These are phyloP conservation scores for Alternaria sp. DNA, from an alignment of 2,329 filamentous ascomycete genomes.

Conservation along the genomic window DNA sequence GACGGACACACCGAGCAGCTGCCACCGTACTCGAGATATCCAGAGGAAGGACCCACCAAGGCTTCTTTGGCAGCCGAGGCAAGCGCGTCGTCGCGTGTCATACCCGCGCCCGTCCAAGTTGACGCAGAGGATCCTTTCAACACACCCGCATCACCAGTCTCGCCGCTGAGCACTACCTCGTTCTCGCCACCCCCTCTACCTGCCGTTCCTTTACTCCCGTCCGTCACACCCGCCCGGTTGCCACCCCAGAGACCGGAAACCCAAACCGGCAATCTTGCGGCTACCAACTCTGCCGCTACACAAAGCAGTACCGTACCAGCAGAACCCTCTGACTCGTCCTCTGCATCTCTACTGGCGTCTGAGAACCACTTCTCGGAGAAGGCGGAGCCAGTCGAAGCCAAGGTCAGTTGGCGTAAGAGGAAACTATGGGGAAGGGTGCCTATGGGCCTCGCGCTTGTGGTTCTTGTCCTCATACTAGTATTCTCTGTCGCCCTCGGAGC, in stretches of 20 bases:
- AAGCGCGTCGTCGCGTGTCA: conserved; percentile 40
- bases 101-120: conserved; percentile 25
- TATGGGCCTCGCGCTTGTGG: conserved; percentile 57
- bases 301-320: conserved; percentile 24
- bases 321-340: conserved; percentile 37
- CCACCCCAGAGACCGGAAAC: conserved; percentile 42
- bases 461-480: conserved; percentile 54
- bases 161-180: conserved; percentile 25
- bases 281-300: conserved; percentile 17
- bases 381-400: conserved; percentile 25
- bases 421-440: conserved; percentile 58
- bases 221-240: conserved; percentile 35
- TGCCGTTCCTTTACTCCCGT: conserved; percentile 27
- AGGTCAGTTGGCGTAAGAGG: conserved; percentile 48
- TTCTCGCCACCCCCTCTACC: conserved; percentile 28
- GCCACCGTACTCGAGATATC: conserved; percentile 89
- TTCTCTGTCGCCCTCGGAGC: conserved; percentile 59
- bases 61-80: conserved; percentile 49
- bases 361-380: conserved; percentile 40
- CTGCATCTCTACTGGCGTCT: conserved; percentile 31
- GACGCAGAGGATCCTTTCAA: conserved; percentile 36
- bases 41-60: conserved; percentile 73
- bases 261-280: conserved; percentile 34
- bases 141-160: conserved; percentile 32
- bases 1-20: conserved; percentile 90